These are phyloP conservation scores for Nannizziopsis barbatae DNA, from an alignment of 2,329 filamentous ascomycete species.

Conservation along the genomic window DNA sequence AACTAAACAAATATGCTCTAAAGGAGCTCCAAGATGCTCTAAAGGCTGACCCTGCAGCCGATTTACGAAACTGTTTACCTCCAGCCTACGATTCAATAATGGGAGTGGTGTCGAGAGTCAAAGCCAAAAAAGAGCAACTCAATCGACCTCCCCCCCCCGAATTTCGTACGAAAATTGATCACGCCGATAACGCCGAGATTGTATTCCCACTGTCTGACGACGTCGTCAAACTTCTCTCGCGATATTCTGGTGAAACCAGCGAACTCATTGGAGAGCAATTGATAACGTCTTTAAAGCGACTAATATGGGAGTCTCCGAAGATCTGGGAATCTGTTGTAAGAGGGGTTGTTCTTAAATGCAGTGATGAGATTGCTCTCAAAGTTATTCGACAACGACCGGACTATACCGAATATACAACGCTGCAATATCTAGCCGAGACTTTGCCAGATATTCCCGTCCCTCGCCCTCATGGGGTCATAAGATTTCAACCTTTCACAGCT, in stretches of 20 bases:
- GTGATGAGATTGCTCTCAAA: slow-evolving; percentile 18
- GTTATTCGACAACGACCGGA: slow-evolving; percentile 13
- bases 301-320: no score
- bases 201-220: no score
- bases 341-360: slow-evolving; percentile 21
- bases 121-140: not conserved
- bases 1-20: not conserved
- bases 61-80: slow-evolving; percentile 2
- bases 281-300: no score
- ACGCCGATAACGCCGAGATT: no score
- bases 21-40: not conserved
- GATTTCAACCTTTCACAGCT: slow-evolving; percentile 17
- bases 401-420: slow-evolving; percentile 21
- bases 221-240: no score
- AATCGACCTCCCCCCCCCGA: not conserved
- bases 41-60: not conserved
- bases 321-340: no score
- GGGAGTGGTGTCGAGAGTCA: not conserved
- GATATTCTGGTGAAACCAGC: no score
- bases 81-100: not conserved
- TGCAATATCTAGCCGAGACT: slow-evolving; percentile 20
- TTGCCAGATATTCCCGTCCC: slow-evolving; percentile 22
- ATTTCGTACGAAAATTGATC: no score
- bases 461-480: slow-evolving; percentile 22
- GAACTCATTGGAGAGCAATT: no score